These are phyloP conservation scores for Kluyveromyces siamensis DNA, from an alignment of 805 yeast genomes.

Conservation along the genomic window DNA sequence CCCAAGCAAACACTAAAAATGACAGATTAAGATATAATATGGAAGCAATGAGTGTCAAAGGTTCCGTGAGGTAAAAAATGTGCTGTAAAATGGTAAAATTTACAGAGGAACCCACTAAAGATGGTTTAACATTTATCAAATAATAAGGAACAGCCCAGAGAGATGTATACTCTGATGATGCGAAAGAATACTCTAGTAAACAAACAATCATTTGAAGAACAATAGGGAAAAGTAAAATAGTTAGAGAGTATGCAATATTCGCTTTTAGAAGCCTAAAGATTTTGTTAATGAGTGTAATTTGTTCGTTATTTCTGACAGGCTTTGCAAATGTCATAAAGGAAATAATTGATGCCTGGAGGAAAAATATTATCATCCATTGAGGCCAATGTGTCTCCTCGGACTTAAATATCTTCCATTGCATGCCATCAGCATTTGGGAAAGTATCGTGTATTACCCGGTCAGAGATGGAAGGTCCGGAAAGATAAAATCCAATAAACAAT, in stretches of 20 bases:
- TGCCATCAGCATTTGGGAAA: neutral
- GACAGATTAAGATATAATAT: neutral
- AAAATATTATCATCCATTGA: neutral
- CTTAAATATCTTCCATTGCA: neutral
- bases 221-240: neutral
- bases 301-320: neutral
- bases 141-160: constrained; percentile 1
- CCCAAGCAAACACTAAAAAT: neutral
- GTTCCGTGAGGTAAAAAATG: constrained; percentile 3
- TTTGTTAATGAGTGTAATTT: neutral
- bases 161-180: constrained; percentile 1
- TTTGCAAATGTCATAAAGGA: neutral
- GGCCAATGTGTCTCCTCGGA: neutral
- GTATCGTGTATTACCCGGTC: neutral
- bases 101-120: neutral
- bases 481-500: neutral
- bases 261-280: neutral
- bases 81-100: constrained; percentile 2
- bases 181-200: constrained; percentile 2
- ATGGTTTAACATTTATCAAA: neutral
- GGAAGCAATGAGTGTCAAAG: constrained; percentile 1
- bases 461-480: neutral
- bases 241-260: neutral
- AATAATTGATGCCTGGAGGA: neutral
- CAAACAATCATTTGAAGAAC: constrained; percentile 1